Evolutionary conservation across 2,329 filamentous ascomycete genomes (phyloP).

Genomic region (Berkeleyomyces basicola): DNA sequence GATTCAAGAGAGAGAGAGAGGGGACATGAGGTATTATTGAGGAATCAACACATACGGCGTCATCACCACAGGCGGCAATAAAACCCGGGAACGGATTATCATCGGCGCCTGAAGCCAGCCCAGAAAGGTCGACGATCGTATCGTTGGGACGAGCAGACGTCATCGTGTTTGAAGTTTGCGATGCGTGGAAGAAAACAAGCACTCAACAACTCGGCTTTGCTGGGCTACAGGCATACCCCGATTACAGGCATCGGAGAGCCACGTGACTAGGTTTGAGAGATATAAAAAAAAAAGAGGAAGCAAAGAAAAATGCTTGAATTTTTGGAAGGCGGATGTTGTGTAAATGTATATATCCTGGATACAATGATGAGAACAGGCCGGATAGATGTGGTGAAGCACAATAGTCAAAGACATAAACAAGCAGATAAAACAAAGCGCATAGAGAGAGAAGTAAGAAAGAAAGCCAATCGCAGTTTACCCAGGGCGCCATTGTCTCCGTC

Average conservation of each 20-base stretch:
- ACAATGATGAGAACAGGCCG: neutral
- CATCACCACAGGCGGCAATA: conserved; percentile 48
- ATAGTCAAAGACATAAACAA: neutral
- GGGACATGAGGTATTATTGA: neutral
- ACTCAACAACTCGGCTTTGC: neutral
- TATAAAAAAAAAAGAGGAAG: neutral
- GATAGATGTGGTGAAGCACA: neutral
- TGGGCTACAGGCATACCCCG: neutral
- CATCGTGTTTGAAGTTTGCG: neutral
- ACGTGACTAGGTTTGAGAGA: neutral
- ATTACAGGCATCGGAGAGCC: neutral
- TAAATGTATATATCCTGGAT: neutral
- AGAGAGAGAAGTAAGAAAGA: neutral
- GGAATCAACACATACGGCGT: conserved; percentile 36
- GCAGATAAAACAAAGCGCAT: neutral
- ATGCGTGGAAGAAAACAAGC: neutral
- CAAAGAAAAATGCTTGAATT: neutral
- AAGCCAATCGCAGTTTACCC: neutral
- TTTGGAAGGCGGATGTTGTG: neutral
- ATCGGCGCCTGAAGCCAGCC: neutral
- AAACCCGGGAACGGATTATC: conserved; percentile 32
- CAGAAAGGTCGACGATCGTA: conserved; percentile 3
- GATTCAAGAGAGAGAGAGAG: neutral
- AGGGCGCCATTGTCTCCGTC: neutral
- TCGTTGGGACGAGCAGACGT: conserved; percentile 6